These are phyloP conservation scores for Cyberlindnera sargentensis DNA, from an alignment of 805 yeast species.

Conservation along the genomic window DNA sequence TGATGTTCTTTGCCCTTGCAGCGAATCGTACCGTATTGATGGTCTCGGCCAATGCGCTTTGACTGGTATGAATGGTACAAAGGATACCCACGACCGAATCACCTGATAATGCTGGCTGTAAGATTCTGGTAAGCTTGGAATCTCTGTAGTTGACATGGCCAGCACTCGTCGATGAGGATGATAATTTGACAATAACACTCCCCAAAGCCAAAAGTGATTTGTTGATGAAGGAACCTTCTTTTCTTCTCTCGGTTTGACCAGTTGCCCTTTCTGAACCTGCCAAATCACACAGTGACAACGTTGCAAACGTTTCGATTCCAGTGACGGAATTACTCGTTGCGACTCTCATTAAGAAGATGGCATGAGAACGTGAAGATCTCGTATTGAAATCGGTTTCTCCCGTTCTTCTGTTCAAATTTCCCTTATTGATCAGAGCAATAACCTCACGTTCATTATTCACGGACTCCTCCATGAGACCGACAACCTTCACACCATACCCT, in stretches of 20 bases:
- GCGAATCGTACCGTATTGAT: constrained; percentile 86
- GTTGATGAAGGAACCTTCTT: constrained; percentile 91
- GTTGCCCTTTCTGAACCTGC: constrained; percentile 95
- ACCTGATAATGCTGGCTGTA: constrained; percentile 92
- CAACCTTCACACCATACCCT: constrained; percentile 60
- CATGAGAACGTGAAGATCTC: constrained; percentile 87
- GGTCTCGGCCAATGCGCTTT: constrained; percentile 64
- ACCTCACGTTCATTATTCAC: constrained; percentile 57
- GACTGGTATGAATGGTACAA: constrained; percentile 76
- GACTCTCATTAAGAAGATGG: constrained; percentile 68
- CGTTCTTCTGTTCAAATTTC: constrained; percentile 71
- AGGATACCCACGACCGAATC: constrained; percentile 75
- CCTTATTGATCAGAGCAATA: constrained; percentile 49
- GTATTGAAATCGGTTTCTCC: constrained; percentile 87
- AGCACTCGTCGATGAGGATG: constrained; percentile 27
- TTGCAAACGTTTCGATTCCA: constrained; percentile 38
- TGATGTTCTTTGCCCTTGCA: constrained; percentile 83
- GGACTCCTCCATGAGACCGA: constrained; percentile 60
- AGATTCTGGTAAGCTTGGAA: constrained; percentile 79
- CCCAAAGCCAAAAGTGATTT: constrained; percentile 86
- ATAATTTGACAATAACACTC: constrained; percentile 79
- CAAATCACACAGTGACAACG: constrained; percentile 83
- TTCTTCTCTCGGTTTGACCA: constrained; percentile 59
- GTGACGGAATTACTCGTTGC: constrained; percentile 34
- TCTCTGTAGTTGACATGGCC: constrained; percentile 90